Conservation (phyloP, 345 rosid species). For the Gossypium bickii region DNA sequence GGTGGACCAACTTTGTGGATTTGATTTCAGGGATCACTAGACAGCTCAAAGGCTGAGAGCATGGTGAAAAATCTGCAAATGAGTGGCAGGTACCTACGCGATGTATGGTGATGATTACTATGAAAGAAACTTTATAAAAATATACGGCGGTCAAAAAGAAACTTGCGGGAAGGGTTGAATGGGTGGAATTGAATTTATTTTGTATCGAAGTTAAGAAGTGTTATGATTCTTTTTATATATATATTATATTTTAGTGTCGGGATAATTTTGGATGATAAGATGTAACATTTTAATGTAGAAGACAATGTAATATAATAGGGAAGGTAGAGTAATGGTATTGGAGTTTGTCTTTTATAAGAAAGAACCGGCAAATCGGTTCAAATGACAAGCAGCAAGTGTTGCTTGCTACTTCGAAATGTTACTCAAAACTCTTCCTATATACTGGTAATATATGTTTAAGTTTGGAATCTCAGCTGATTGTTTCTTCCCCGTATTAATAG, state of each 20-base stretch:
- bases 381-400: neutral
- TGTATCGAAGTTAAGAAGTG: neutral
- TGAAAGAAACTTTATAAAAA: neutral
- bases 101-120: conserved; percentile 61
- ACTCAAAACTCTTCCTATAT: neutral
- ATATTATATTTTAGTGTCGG: neutral
- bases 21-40: conserved; percentile 63
- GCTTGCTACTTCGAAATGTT: neutral
- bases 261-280: conserved; percentile 5
- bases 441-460: neutral
- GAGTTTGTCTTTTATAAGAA: neutral
- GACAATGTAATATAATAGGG: neutral
- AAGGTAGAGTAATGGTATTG: neutral
- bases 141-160: neutral
- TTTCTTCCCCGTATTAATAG: neutral
- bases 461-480: neutral
- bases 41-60: conserved; percentile 74
- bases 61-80: conserved; percentile 88
- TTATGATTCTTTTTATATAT: neutral
- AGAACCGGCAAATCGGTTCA: conserved; percentile 6
- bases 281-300: conserved; percentile 4
- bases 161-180: neutral
- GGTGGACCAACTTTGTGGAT: conserved; percentile 1
- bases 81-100: conserved; percentile 87
- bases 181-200: neutral